phyloP scores from a whole-genome alignment of 768 basidiomycete species.

The Lactarius tabidus region DNA sequence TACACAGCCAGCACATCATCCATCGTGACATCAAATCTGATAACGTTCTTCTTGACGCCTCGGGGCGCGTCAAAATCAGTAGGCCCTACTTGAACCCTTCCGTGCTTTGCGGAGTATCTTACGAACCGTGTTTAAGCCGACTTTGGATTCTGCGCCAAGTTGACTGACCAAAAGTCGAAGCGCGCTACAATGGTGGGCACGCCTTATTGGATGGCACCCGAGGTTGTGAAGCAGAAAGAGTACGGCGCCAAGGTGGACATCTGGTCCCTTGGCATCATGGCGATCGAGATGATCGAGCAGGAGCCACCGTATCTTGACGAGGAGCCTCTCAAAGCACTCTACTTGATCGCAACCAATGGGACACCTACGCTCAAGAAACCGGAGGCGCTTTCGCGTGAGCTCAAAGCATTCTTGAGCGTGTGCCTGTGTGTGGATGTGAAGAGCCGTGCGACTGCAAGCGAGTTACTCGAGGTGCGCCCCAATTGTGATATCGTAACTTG shows the following conservation, averaged over 20 bases:
- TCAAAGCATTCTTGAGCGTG: constrained; percentile 96
- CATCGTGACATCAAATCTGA: constrained; percentile 98
- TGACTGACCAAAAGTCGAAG: constrained; percentile 95
- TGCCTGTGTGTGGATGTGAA: constrained; percentile 96
- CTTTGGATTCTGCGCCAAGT: constrained; percentile 94
- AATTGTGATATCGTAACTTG: constrained; percentile 17
- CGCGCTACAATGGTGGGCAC: constrained; percentile 99
- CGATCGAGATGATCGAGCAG: constrained; percentile 98
- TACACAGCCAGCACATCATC: constrained; percentile 93
- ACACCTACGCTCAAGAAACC: constrained; percentile 98
- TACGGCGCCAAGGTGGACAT: constrained; percentile 97
- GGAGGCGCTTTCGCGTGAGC: constrained; percentile 82
- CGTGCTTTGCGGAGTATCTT: not conserved
- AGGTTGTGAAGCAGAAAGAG: constrained; percentile 95
- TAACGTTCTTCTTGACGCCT: constrained; percentile 89
- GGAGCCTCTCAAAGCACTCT: constrained; percentile 90
- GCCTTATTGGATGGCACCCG: constrained; percentile 99
- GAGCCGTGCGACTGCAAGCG: constrained; percentile 85
- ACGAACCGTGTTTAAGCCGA: constrained; percentile 57
- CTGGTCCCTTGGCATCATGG: constrained; percentile 97
- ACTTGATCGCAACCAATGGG: constrained; percentile 96
- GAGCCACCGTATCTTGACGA: constrained; percentile 96
- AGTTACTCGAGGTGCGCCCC: constrained; percentile 70
- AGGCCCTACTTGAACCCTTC: constrained; percentile 34
- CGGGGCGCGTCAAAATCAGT: constrained; percentile 98